A percentile compares a stretch with the other conserved stretches of the same genome.
phyloP scores from a whole-genome alignment of 176 grass and related monocot species.

The Juncus inflexus region DNA sequence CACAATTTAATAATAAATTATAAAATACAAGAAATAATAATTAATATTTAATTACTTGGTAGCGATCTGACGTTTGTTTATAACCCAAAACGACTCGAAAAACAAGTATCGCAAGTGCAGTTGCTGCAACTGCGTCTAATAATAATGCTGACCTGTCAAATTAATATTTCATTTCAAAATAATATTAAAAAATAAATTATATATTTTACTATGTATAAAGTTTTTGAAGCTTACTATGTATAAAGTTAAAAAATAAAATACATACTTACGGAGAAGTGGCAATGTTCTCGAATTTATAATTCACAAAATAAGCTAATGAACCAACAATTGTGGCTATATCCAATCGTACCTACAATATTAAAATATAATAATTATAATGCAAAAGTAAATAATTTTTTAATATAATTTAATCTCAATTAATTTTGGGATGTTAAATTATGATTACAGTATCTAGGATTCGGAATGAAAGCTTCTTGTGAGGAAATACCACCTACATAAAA shows the following conservation, averaged over 20 bases:
- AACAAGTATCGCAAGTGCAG: constrained; percentile 61
- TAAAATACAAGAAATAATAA: constrained; percentile 3
- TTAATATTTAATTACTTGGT: constrained; percentile 43
- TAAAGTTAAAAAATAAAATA: constrained; percentile 34
- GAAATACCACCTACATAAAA: constrained; percentile 76
- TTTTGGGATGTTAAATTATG: constrained; percentile 11
- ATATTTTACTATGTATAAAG: not conserved
- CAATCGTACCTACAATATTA: constrained; percentile 54
- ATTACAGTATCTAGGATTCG: constrained; percentile 96
- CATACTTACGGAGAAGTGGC: constrained; percentile 96
- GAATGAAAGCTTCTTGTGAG: constrained; percentile 94
- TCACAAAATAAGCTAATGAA: constrained; percentile 70
- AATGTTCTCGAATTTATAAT: constrained; percentile 95
- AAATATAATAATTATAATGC: constrained; percentile 20
- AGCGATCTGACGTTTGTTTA: constrained; percentile 87
- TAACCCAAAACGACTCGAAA: constrained; percentile 78
- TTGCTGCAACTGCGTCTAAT: constrained; percentile 70
- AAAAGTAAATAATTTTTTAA: constrained; percentile 5
- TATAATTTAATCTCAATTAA: not conserved
- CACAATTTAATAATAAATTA: constrained; percentile 17
- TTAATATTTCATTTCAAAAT: constrained; percentile 3
- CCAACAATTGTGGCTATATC: constrained; percentile 78
- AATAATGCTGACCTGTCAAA: constrained; percentile 67
- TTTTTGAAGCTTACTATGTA: not conserved
- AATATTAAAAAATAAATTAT: constrained; percentile 18